Conservation (phyloP, 2,329 filamentous ascomycete genomes). For the Pyrenophora seminiperda region DNA sequence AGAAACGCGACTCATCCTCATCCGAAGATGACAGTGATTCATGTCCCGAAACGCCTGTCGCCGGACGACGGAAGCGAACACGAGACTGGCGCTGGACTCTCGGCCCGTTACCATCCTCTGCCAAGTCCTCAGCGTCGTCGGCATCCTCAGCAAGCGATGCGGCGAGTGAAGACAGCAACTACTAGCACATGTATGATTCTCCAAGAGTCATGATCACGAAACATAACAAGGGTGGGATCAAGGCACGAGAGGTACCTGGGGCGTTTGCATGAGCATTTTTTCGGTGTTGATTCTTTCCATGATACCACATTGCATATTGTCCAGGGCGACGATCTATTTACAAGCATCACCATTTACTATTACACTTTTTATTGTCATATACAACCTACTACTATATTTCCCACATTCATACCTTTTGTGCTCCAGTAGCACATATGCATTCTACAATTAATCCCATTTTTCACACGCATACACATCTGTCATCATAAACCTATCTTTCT, state of each 20-base stretch:
- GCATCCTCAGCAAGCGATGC: constrained; percentile 30
- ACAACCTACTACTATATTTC: background rate
- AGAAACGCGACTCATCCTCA: constrained; percentile 53
- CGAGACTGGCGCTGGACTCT: constrained; percentile 65
- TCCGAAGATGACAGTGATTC: constrained; percentile 57
- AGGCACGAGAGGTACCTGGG: background rate
- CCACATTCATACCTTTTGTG: background rate
- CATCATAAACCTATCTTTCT: too few relatives aligned
- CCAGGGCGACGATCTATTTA: constrained; percentile 5
- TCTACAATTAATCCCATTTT: too few relatives aligned
- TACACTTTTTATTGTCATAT: background rate
- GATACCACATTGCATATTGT: constrained; percentile 18
- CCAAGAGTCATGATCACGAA: constrained; percentile 3
- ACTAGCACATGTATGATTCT: constrained; percentile 1
- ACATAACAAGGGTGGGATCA: background rate
- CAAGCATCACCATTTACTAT: constrained; percentile 5
- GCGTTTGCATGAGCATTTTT: constrained; percentile 17
- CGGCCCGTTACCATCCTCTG: constrained; percentile 48
- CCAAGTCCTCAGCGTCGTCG: constrained; percentile 22
- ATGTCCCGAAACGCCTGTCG: constrained; percentile 59
- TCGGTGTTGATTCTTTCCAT: constrained; percentile 12
- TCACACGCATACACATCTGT: too few relatives aligned
- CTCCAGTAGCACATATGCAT: background rate
- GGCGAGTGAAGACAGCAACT: constrained; percentile 40
- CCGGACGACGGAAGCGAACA: constrained; percentile 58